Conservation (phyloP, 805 yeast species). For the Komagataella pseudopastoris region DNA sequence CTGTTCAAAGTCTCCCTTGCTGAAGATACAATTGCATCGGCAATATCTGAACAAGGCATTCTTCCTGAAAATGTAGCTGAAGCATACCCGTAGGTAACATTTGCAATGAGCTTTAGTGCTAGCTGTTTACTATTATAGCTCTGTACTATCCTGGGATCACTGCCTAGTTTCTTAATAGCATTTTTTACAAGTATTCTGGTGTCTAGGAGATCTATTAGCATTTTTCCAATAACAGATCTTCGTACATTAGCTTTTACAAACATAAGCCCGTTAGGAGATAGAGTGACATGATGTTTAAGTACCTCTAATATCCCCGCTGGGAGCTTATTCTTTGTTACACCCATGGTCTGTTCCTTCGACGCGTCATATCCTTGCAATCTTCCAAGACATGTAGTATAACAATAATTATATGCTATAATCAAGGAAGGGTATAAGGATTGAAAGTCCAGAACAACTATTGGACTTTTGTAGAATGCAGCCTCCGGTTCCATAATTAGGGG, state of each 20-base stretch:
- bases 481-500: conserved; percentile 91
- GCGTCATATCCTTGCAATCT: conserved; percentile 39
- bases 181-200: conserved; percentile 68
- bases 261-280: conserved; percentile 83
- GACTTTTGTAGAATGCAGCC: conserved; percentile 75
- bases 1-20: conserved; percentile 74
- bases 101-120: conserved; percentile 82
- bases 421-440: conserved; percentile 91
- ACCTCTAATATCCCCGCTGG: conserved; percentile 44
- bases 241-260: conserved; percentile 57
- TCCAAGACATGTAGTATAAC: conserved; percentile 65
- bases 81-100: conserved; percentile 92
- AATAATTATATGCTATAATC: conserved; percentile 81
- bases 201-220: conserved; percentile 74
- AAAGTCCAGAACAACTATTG: conserved; percentile 82
- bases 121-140: conserved; percentile 66
- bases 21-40: conserved; percentile 86
- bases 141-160: conserved; percentile 33
- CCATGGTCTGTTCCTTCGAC: conserved; percentile 30
- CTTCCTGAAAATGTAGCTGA: conserved; percentile 93
- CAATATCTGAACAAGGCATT: conserved; percentile 93
- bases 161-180: conserved; percentile 44
- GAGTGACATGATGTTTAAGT: conserved; percentile 36
- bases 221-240: conserved; percentile 63
- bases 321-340: conserved; percentile 35